Base-by-base conservation (phyloP, 306 rosid genomes). In the Pachyrhizus erosus region DNA sequence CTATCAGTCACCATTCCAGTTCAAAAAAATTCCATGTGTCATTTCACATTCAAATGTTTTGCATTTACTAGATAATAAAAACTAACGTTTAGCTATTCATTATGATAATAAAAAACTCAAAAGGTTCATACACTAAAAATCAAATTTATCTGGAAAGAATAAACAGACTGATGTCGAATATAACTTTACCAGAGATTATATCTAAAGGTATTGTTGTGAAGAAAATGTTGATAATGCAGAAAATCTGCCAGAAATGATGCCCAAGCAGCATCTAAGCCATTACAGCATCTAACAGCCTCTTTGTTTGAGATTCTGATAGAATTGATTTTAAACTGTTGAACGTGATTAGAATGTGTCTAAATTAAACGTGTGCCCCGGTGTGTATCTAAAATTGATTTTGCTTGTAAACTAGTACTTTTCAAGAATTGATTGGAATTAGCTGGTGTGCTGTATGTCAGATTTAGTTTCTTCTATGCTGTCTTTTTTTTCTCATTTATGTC, bases 1-100 rank as follows among this genome's bases (percentile, higher is more conserved):
- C 10, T 17, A 29, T 66, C 9, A 3, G 49, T 37, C 29, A 75
- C 5, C 8, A 49, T 72, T 12, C 21, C 48, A 37, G 74, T 70
- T 75, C 52, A 46, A 46, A 51, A 49, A 62, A 77, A 57, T 70
- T 58, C 14, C 33, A 58, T 18, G 45, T 0, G 10, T 48, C 52
- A 29, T 80, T 49, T 58, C 31, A 57, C 72, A 20, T 8, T 70
- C 66, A 43, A 76, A 66, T 42, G 3, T 24, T 75, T 55, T 54
- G 77, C 37, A 42, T 42, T 67, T 39, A 54, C 18, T 40, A 55
- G 48, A n/a, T n/a, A n/a, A n/a, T n/a, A n/a, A n/a, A n/a, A n/a
- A n/a, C n/a, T n/a, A 40, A 61, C 27, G 14, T 46, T 45, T 62
- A 29, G 9, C 45, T 31, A 64, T 45, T 33, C 55, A 48, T 23